Conservation (phyloP, 179 eudicot genomes). For the Patellifolia procumbens region DNA sequence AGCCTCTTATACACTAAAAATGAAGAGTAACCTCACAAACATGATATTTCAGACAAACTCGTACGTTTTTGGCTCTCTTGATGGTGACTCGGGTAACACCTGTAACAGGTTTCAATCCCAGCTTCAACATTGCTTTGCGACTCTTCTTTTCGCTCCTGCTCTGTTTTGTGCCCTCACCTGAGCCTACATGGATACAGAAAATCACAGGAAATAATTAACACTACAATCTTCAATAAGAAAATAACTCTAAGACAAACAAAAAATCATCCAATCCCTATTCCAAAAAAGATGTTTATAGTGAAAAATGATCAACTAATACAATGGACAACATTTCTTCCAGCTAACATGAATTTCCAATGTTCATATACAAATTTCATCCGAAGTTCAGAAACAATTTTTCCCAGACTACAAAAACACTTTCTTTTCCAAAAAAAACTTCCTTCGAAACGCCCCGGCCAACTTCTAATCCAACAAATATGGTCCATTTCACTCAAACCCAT, state of each 20-base stretch:
- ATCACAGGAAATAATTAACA: not conserved
- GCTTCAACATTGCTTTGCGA: constrained; percentile 81
- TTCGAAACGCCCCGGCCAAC: too few species aligned
- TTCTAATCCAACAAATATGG: not conserved
- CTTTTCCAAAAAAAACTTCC: too few species aligned
- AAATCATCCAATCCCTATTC: not conserved
- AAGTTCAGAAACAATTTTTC: not conserved
- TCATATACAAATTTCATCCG: not conserved
- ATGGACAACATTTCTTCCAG: not conserved
- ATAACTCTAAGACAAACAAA: not conserved
- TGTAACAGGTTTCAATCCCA: constrained; percentile 76
- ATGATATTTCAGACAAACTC: not conserved
- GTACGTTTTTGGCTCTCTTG: constrained; percentile 72
- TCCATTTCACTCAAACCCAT: not conserved
- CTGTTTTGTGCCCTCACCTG: constrained; percentile 57
- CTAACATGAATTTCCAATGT: not conserved
- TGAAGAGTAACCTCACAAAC: too few species aligned
- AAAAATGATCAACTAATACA: not conserved
- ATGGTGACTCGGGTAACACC: constrained; percentile 84
- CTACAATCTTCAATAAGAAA: not conserved
- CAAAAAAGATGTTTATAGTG: too few species aligned
- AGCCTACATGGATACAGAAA: constrained; percentile 33
- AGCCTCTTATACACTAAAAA: not conserved
- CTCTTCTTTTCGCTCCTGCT: constrained; percentile 91
- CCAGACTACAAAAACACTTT: not conserved